Base-by-base conservation (phyloP, 2,329 filamentous ascomycete species). In the Aspergillus aculeatus region DNA sequence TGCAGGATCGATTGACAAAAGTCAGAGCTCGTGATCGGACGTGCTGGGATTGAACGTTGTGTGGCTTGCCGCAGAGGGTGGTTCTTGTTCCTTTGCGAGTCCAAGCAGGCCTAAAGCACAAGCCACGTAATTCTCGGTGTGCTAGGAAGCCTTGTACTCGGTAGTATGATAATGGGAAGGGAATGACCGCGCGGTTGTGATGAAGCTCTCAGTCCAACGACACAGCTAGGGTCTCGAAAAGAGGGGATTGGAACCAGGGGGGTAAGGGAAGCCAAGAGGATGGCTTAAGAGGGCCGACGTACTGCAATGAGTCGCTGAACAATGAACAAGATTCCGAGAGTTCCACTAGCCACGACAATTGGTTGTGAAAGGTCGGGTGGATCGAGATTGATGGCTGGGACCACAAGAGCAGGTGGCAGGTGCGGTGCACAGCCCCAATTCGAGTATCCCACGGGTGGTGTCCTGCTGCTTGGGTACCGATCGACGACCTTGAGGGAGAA, bases 401-500 rank as follows among this genome's bases (percentile, higher is more conserved):
- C 38, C 24, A 26, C 35, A 47, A 54, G 38, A 50, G 23, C 24
- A 55, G 53, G 53, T 35, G 44, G 53, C 53, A 55, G 53, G 41
- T 48, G 53, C 53, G 53, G 41, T 48, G 53, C 53, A 55, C 53
- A 55, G 53, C 53, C 53, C 32, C 53, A 55, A 55, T 48, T 31
- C 19, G 29, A 55, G 44, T 41, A 55, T 55, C 44, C 44, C 31
- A 55, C 53, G 53, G 53, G 38, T 35, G 32, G 32, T 35, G 14
- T 16, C 14, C 11, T 12, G 14, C 12, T 35, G 14, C 26, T 29
- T 29, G 26, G 26, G 26, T 29, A 29, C 26, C 26, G 26, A 29
- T 29, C 26, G 14, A 35, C 11, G 32, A 35, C 32, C 32, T 35
- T 35, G 26, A 29, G 23, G 23, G 32, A 12, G 32, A 35, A 16